phyloP scores from a whole-genome alignment of 2,329 filamentous ascomycete genomes.

The Aspergillus sp. region DNA sequence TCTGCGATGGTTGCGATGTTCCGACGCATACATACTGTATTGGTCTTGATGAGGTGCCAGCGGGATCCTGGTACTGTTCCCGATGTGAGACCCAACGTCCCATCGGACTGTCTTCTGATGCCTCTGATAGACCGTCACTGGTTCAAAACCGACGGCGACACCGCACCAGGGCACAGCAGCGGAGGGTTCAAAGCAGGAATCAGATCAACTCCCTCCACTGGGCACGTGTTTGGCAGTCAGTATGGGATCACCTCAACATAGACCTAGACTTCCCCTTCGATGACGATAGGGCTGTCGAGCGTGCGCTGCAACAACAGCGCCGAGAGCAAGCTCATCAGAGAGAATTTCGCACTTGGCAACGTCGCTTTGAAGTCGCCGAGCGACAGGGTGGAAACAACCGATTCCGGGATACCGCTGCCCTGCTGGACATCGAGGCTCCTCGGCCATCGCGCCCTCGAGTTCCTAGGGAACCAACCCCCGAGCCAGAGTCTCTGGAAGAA shows the following conservation, averaged over 20 bases:
- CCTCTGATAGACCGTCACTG: slow-evolving; percentile 28
- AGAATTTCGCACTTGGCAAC: slow-evolving; percentile 73
- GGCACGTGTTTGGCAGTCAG: slow-evolving; percentile 84
- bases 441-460: slow-evolving; percentile 42
- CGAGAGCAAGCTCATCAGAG: slow-evolving; percentile 52
- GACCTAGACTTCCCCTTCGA: slow-evolving; percentile 86
- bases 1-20: slow-evolving; percentile 88
- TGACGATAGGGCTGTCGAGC: slow-evolving; percentile 61
- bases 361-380: slow-evolving; percentile 77
- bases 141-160: slow-evolving; percentile 47
- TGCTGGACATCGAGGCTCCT: slow-evolving; percentile 53
- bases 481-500: slow-evolving; percentile 76
- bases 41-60: slow-evolving; percentile 73
- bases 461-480: slow-evolving; percentile 46
- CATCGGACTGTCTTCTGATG: slow-evolving; percentile 38
- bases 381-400: slow-evolving; percentile 72
- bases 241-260: slow-evolving; percentile 74
- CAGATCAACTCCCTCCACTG: slow-evolving; percentile 56
- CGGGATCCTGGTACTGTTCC: slow-evolving; percentile 87
- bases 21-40: slow-evolving; percentile 91
- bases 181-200: slow-evolving; percentile 39
- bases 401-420: slow-evolving; percentile 67
- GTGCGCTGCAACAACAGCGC: slow-evolving; percentile 56
- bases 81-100: slow-evolving; percentile 62
- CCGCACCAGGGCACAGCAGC: slow-evolving; percentile 48